phyloP scores from a whole-genome alignment of 2,329 filamentous ascomycete species.

The Fusarium globosum region DNA sequence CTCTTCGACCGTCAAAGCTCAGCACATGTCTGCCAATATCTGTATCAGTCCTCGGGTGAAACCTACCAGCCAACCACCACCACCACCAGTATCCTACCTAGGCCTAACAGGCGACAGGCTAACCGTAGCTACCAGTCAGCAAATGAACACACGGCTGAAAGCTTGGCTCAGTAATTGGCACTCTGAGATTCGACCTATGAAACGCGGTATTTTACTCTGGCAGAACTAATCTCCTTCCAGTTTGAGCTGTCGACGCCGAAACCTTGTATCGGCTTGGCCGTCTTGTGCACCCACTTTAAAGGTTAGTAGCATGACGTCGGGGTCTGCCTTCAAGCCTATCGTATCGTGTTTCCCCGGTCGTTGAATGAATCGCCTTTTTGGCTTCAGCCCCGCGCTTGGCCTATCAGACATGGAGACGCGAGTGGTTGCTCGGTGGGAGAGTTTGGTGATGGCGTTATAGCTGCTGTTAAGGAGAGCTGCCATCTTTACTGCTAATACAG shows the following conservation, averaged over 20 bases:
- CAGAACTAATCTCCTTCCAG: constrained; percentile 24
- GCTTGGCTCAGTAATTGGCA: constrained; percentile 16
- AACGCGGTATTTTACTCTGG: constrained; percentile 1
- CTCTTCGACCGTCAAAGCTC: constrained; percentile 1
- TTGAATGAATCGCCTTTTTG: constrained; percentile 1
- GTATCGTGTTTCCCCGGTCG: not conserved
- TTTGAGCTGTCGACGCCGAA: constrained; percentile 35
- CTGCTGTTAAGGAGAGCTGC: not conserved
- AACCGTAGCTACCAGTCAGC: not conserved
- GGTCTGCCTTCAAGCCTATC: not conserved
- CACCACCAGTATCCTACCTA: not conserved
- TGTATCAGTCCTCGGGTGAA: constrained; percentile 5
- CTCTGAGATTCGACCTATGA: not conserved
- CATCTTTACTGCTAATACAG: not conserved
- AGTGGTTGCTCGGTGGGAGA: not conserved
- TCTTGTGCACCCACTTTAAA: constrained; percentile 16
- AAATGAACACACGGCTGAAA: constrained; percentile 14
- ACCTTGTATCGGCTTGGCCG: constrained; percentile 39
- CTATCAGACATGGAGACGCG: constrained; percentile 1
- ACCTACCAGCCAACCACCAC: not conserved
- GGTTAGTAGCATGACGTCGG: constrained; percentile 20
- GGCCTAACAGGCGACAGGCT: not conserved
- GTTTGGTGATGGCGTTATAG: not conserved
- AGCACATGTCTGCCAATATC: not conserved
- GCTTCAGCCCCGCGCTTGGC: constrained; percentile 3